Evolutionary conservation across 1,139 yeast genomes (phyloP), one percentile per base, ranked within the genome.

Genomic region (Yamadazyma atmosphaerica): DNA sequence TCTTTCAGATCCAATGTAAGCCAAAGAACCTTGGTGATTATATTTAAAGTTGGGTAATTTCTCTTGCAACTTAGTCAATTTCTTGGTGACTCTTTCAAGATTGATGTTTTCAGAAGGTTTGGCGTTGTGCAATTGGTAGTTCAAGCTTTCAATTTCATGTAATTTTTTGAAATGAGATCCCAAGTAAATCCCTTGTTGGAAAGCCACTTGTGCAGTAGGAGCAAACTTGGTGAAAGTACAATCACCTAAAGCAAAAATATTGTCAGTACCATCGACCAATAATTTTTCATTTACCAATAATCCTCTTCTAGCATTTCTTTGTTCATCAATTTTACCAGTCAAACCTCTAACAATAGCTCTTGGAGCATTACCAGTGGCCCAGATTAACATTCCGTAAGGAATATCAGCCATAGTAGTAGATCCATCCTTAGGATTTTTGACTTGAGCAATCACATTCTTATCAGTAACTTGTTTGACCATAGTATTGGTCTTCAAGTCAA

Each of bases 341-440:
- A 90, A 72, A 54, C 79, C 79, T 46, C 80, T 74, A 42, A 86
- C 77, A 45, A 90, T 77, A 35, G 80, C 81, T 65, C 96, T 83
- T 47, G 90, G 90, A 45, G 94, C 92, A 63, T 88, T 89, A 68
- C 98, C 98, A 37, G 96, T 90, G 43, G 97, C 97, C 98, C 98
- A 90, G 49, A 90, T 92, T 52, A 90, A 76, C 57, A 87, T 72
- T 57, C 98, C 97, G 61, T 89, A 63, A 32, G 96, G 96, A 55
- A 89, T 71, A 50, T 79, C 83, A 35, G 77, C 66, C 39, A 70
- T 65, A 51, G 76, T 74, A 50, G 78, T 70, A 1, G 52, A 44
- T 12, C 90, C 92, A 45, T 83, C 86, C 44, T 61, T 56, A 26
- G 79, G 74, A 39, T 74, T 68, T 56, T 89, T 87, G 47, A 76